phyloP scores from a whole-genome alignment of 2,329 filamentous ascomycete genomes.

The Nemania diffusa region DNA sequence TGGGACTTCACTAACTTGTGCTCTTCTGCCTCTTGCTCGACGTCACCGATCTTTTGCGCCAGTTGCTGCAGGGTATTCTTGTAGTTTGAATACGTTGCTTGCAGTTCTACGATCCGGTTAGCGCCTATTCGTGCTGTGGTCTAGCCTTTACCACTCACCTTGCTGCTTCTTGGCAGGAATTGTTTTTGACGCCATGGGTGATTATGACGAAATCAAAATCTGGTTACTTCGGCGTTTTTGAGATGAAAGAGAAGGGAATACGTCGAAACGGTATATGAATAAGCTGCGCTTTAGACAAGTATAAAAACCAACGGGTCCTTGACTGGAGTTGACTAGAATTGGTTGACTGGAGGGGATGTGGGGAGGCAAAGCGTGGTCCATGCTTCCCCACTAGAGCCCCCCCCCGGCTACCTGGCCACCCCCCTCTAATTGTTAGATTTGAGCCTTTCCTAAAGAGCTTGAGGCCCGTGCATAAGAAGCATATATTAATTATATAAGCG shows the following conservation, averaged over 20 bases:
- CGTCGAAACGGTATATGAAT: constrained; percentile 13
- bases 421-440: too few relatives aligned
- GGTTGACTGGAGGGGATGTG: constrained; percentile 43
- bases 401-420: too few relatives aligned
- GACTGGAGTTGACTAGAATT: too few relatives aligned
- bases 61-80: constrained; percentile 87
- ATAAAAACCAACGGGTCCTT: constrained; percentile 7
- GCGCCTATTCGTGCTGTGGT: constrained; percentile 20
- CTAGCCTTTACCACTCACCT: constrained; percentile 58
- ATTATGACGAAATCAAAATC: not conserved
- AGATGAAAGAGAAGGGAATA: constrained; percentile 9
- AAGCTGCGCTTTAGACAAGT: constrained; percentile 22
- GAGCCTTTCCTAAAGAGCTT: too few relatives aligned
- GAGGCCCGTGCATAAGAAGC: too few relatives aligned
- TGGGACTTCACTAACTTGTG: constrained; percentile 79
- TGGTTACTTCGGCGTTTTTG: not conserved
- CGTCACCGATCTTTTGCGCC: constrained; percentile 95
- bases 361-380: constrained; percentile 43
- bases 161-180: constrained; percentile 77
- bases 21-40: constrained; percentile 96
- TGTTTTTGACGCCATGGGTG: constrained; percentile 62
- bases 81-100: constrained; percentile 81
- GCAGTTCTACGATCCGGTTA: constrained; percentile 69
- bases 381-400: constrained; percentile 39
- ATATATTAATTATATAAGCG: too few relatives aligned